phyloP scores from a whole-genome alignment of 768 basidiomycete genomes.

The Dacryopinax primogenitus region DNA sequence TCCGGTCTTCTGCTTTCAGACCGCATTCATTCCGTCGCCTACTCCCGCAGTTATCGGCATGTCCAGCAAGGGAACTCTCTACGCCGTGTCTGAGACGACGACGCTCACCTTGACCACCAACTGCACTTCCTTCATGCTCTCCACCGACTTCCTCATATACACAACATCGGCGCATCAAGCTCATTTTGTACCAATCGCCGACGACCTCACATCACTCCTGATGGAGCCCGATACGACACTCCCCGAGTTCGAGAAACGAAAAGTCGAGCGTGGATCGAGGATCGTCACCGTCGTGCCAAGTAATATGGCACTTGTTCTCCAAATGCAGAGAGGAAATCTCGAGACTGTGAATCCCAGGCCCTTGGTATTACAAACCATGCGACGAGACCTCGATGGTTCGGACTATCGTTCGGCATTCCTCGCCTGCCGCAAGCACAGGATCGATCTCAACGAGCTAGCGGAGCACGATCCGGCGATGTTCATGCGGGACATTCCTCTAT shows the following conservation, averaged over 20 bases:
- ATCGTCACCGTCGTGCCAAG: conserved; percentile 83
- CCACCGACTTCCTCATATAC: conserved; percentile 64
- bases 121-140: conserved; percentile 48
- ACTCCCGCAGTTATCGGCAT: conserved; percentile 46
- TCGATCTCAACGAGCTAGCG: conserved; percentile 81
- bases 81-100: conserved; percentile 29
- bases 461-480: conserved; percentile 65
- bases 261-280: conserved; percentile 77
- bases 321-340: conserved; percentile 95
- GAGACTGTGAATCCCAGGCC: conserved; percentile 92
- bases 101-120: conserved; percentile 23
- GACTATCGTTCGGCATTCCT: conserved; percentile 79
- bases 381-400: conserved; percentile 61
- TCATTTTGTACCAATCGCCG: conserved; percentile 55
- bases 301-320: conserved; percentile 77
- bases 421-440: conserved; percentile 82
- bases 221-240: background rate
- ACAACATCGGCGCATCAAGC: conserved; percentile 73
- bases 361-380: conserved; percentile 74
- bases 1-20: conserved; percentile 15
- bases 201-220: conserved; percentile 21
- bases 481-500: conserved; percentile 44
- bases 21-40: conserved; percentile 12
- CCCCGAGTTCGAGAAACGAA: conserved; percentile 49
- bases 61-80: conserved; percentile 51